Evolutionary conservation across 1,284 basidiomycete genomes (phyloP).

Genomic region (Cryptococcus sp.): DNA sequence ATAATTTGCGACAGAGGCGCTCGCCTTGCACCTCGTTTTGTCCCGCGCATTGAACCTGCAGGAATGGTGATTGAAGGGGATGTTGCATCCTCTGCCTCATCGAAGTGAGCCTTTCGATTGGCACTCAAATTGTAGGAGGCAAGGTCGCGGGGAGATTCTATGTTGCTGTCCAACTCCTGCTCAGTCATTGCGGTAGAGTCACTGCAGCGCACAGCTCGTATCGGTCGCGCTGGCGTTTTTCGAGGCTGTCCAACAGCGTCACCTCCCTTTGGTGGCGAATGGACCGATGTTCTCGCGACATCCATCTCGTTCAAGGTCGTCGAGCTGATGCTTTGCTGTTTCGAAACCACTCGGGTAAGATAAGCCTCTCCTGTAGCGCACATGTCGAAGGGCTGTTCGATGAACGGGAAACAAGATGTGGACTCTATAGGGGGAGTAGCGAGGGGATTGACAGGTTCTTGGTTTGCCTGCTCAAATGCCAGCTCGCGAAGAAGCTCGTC

Average conservation of each 20-base stretch:
- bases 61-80: background rate
- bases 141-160: background rate
- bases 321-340: background rate
- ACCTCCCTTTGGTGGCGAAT: constrained; percentile 22
- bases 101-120: too few species aligned
- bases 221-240: constrained; percentile 23
- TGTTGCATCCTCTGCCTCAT: constrained; percentile 1
- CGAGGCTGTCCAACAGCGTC: constrained; percentile 47
- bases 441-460: constrained; percentile 56
- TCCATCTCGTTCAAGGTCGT: background rate
- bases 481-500: constrained; percentile 67
- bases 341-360: background rate
- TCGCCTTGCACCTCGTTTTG: constrained; percentile 19
- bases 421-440: constrained; percentile 39
- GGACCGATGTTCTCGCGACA: background rate
- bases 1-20: constrained; percentile 3
- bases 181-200: background rate
- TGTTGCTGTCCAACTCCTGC: background rate
- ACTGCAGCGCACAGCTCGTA: background rate
- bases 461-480: constrained; percentile 64
- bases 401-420: constrained; percentile 1
- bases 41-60: constrained; percentile 19
- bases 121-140: background rate
- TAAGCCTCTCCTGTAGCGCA: background rate
- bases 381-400: too few species aligned